phyloP scores from a whole-genome alignment of 2,329 filamentous ascomycete species.

The Cladophialophora exuberans region DNA sequence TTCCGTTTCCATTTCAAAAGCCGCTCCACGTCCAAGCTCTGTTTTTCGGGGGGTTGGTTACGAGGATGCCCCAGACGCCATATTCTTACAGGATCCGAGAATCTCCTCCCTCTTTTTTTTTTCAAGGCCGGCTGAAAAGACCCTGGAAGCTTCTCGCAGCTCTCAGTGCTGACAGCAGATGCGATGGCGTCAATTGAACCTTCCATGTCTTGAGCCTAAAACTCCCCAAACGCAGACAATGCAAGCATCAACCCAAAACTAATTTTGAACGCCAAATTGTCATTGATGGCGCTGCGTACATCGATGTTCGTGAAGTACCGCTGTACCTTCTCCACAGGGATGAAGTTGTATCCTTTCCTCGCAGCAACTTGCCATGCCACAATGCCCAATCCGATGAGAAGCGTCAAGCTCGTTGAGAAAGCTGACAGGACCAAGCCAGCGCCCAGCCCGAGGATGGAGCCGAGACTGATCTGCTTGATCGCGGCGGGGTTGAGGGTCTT shows the following conservation, averaged over 20 bases:
- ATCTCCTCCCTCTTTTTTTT: too few relatives aligned
- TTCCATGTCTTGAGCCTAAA: conserved; percentile 10
- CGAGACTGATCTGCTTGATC: conserved; percentile 50
- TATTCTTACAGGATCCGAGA: too few relatives aligned
- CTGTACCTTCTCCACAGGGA: conserved; percentile 46
- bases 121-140: too few relatives aligned
- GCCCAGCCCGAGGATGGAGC: conserved; percentile 49
- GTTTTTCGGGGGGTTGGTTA: too few relatives aligned
- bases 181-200: too few relatives aligned
- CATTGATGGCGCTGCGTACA: conserved; percentile 42
- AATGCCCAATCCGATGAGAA: conserved; percentile 48
- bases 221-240: conserved; percentile 47
- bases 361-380: conserved; percentile 51
- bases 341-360: conserved; percentile 50
- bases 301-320: conserved; percentile 46
- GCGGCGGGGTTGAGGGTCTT: conserved; percentile 32
- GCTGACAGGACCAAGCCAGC: conserved; percentile 48
- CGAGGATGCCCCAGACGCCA: too few relatives aligned
- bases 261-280: conserved; percentile 50
- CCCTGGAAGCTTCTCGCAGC: too few relatives aligned
- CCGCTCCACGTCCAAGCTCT: too few relatives aligned
- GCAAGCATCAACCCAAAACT: conserved; percentile 51
- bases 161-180: too few relatives aligned
- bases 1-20: too few relatives aligned
- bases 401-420: conserved; percentile 48